phyloP scores from a whole-genome alignment of 2,329 filamentous ascomycete genomes.

The Sporothrix pseudoabietina region DNA sequence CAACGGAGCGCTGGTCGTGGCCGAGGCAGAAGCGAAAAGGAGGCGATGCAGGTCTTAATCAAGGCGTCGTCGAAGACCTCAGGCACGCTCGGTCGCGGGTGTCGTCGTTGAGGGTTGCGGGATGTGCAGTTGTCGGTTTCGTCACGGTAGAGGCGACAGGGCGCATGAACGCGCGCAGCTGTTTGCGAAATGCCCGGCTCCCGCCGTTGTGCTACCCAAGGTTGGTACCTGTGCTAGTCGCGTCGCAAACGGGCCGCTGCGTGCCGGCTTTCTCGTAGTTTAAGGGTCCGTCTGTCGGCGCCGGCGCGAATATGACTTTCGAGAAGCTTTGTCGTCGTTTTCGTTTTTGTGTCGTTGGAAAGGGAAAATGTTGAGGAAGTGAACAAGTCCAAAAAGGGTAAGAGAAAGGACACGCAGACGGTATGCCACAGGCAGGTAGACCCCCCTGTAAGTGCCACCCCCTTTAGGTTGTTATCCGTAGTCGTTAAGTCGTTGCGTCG shows the following conservation, averaged over 20 bases:
- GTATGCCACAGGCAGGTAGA: background rate
- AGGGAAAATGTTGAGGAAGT: background rate
- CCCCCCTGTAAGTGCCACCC: slow-evolving; percentile 22
- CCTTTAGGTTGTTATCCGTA: slow-evolving; percentile 3
- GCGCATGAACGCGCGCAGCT: slow-evolving; percentile 18
- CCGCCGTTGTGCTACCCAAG: slow-evolving; percentile 8
- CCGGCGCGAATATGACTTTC: slow-evolving; percentile 9
- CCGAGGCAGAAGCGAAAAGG: background rate
- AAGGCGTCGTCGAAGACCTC: background rate
- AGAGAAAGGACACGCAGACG: slow-evolving; percentile 25
- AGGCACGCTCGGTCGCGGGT: background rate
- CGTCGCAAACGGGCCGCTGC: background rate
- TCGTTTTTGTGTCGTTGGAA: background rate
- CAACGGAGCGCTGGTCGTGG: background rate
- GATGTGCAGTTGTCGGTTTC: background rate
- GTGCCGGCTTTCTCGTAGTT: background rate
- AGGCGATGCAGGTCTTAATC: background rate
- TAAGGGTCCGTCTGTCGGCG: background rate
- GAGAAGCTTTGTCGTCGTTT: background rate
- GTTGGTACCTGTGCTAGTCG: background rate
- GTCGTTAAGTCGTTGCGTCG: slow-evolving; percentile 25
- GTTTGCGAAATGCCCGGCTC: slow-evolving; percentile 4
- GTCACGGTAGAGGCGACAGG: background rate
- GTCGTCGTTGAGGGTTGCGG: background rate
- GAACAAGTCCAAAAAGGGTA: background rate